phyloP scores from a whole-genome alignment of 768 basidiomycete genomes.

The Crucibulum laeve region DNA sequence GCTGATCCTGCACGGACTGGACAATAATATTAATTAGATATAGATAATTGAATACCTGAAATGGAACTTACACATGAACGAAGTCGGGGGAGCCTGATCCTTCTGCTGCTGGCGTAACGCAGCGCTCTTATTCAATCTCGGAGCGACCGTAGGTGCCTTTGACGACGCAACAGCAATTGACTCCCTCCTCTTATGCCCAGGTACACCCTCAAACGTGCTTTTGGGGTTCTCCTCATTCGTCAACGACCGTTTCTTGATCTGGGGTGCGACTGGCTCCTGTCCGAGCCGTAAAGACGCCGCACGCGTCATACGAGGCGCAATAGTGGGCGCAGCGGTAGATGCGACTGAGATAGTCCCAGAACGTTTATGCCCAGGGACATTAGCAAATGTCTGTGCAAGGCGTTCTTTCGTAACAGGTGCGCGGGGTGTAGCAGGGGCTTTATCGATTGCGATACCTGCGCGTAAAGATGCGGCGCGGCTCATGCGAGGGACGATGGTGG shows the following conservation, averaged over 20 bases:
- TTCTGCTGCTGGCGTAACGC: constrained; percentile 61
- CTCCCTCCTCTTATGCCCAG: constrained; percentile 80
- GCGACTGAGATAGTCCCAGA: constrained; percentile 63
- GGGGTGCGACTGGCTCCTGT: constrained; percentile 32
- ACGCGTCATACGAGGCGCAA: constrained; percentile 72
- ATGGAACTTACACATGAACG: constrained; percentile 62
- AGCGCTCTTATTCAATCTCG: constrained; percentile 78
- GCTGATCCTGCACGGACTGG: constrained; percentile 44
- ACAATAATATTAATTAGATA: background rate
- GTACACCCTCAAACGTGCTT: constrained; percentile 71
- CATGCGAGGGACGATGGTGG: constrained; percentile 74
- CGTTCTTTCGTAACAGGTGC: constrained; percentile 57
- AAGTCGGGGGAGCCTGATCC: constrained; percentile 56
- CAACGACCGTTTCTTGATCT: constrained; percentile 32
- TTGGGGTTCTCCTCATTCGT: constrained; percentile 27
- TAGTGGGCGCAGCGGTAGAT: constrained; percentile 65
- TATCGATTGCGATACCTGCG: constrained; percentile 50
- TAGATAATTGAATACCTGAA: background rate
- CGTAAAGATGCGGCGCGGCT: constrained; percentile 74
- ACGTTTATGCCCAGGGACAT: constrained; percentile 83
- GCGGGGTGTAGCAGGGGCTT: constrained; percentile 38
- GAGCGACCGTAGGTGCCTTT: constrained; percentile 60
- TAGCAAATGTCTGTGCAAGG: constrained; percentile 60
- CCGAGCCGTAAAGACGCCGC: constrained; percentile 71
- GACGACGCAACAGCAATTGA: constrained; percentile 67